A percentile compares a stretch with the other conserved stretches of the same genome.
Conservation (phyloP, 441 rosid genomes). For the Breynia disticha region DNA sequence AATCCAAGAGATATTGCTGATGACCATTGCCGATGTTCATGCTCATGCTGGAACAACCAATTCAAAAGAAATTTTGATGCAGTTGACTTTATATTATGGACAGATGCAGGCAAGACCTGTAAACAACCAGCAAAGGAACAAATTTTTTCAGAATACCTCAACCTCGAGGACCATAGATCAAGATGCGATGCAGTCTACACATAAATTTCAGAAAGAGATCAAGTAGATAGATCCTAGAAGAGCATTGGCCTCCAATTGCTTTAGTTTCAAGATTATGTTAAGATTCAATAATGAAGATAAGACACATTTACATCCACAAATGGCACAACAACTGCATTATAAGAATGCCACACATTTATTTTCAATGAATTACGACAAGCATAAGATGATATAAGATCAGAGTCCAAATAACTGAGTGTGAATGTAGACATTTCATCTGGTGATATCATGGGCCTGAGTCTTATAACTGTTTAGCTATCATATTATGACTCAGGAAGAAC, state of each 20-base stretch:
- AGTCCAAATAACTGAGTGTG: no score
- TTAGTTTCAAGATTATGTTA: background rate
- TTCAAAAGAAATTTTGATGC: constrained; percentile 74
- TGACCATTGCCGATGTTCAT: constrained; percentile 93
- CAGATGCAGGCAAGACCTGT: constrained; percentile 84
- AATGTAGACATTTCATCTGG: no score
- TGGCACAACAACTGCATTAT: background rate
- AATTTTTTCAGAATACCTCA: constrained; percentile 4
- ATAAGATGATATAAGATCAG: no score
- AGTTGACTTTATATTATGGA: constrained; percentile 58
- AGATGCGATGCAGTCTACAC: constrained; percentile 1
- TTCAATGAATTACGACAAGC: no score
- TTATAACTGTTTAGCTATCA: no score
- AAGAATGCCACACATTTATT: no score
- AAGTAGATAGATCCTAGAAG: background rate
- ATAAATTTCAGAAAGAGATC: background rate
- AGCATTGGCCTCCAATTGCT: background rate
- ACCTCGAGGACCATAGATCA: background rate
- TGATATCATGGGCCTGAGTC: no score
- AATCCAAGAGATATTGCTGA: constrained; percentile 91
- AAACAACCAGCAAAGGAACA: constrained; percentile 19
- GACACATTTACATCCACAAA: background rate
- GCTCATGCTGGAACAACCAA: constrained; percentile 77
- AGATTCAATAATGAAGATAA: background rate
- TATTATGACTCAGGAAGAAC: no score